These are phyloP conservation scores for Jatropha podagrica DNA, from an alignment of 441 rosid genomes.

Conservation along the genomic window DNA sequence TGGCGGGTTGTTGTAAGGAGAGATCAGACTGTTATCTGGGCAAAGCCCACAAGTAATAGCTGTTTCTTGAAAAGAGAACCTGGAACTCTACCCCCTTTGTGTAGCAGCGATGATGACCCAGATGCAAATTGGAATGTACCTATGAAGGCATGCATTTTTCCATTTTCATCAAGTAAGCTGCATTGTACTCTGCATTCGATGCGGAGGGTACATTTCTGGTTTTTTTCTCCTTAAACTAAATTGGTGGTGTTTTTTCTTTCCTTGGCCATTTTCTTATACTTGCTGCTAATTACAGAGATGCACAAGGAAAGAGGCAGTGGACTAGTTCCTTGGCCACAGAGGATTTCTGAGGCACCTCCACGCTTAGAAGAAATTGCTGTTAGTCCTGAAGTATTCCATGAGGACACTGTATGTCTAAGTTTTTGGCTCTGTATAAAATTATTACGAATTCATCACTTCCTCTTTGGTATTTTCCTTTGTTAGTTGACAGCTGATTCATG, in stretches of 20 bases:
- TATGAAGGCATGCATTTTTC: slow-evolving; percentile 89
- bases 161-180: slow-evolving; percentile 74
- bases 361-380: slow-evolving; percentile 84
- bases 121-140: slow-evolving; percentile 86
- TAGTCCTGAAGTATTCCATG: slow-evolving; percentile 61
- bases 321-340: slow-evolving; percentile 83
- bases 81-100: slow-evolving; percentile 68
- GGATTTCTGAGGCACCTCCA: slow-evolving; percentile 73
- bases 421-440: not conserved
- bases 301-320: slow-evolving; percentile 82
- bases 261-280: not conserved
- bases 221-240: not conserved
- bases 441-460: not conserved
- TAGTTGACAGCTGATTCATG: slow-evolving; percentile 15
- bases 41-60: slow-evolving; percentile 72
- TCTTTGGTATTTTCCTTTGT: not conserved
- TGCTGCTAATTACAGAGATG: slow-evolving; percentile 54
- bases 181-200: not conserved
- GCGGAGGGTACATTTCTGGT: not conserved
- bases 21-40: slow-evolving; percentile 94
- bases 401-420: slow-evolving; percentile 64
- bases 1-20: slow-evolving; percentile 75
- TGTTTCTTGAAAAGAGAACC: slow-evolving; percentile 76
- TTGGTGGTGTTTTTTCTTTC: not conserved
- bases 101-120: slow-evolving; percentile 71